Evolutionary conservation across 2,329 filamentous ascomycete species (phyloP).

Genomic region (Ceratocystis cubensis): DNA sequence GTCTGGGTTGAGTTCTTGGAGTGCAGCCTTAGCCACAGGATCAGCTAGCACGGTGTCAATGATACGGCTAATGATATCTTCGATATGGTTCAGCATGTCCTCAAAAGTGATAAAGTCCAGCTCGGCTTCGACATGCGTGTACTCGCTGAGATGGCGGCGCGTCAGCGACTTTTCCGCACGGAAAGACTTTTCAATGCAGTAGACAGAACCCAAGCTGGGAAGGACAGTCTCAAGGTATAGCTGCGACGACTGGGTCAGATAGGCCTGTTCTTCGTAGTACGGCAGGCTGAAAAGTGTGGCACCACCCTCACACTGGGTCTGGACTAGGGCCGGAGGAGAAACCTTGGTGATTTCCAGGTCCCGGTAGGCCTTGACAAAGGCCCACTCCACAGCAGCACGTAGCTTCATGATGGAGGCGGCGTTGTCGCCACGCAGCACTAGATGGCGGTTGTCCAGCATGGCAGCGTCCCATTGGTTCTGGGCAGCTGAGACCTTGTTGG

Average conservation of each 20-base stretch:
- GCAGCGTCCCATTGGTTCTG: conserved; percentile 45
- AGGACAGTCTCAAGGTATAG: conserved; percentile 94
- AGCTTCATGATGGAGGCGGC: conserved; percentile 80
- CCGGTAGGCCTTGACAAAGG: conserved; percentile 68
- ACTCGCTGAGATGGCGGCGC: conserved; percentile 86
- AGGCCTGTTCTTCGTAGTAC: conserved; percentile 83
- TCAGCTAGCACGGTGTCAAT: conserved; percentile 66
- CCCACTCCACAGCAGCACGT: conserved; percentile 64
- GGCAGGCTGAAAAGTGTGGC: conserved; percentile 80
- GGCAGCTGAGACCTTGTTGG: conserved; percentile 51
- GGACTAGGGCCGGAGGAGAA: conserved; percentile 78
- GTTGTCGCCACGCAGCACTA: conserved; percentile 72
- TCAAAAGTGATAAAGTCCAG: conserved; percentile 91
- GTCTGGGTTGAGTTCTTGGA: conserved; percentile 81
- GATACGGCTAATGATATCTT: conserved; percentile 75
- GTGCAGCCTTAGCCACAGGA: conserved; percentile 54
- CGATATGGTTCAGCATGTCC: conserved; percentile 76
- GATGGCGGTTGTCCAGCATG: conserved; percentile 69
- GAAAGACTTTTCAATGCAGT: conserved; percentile 98
- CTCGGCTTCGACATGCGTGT: conserved; percentile 93
- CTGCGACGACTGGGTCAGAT: conserved; percentile 92
- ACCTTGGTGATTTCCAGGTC: conserved; percentile 71
- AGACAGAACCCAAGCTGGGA: conserved; percentile 83
- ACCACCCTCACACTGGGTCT: conserved; percentile 89
- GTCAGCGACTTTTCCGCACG: conserved; percentile 93